Base-by-base conservation (phyloP, 2,329 filamentous ascomycete genomes). In the Mariannaea elegans region DNA sequence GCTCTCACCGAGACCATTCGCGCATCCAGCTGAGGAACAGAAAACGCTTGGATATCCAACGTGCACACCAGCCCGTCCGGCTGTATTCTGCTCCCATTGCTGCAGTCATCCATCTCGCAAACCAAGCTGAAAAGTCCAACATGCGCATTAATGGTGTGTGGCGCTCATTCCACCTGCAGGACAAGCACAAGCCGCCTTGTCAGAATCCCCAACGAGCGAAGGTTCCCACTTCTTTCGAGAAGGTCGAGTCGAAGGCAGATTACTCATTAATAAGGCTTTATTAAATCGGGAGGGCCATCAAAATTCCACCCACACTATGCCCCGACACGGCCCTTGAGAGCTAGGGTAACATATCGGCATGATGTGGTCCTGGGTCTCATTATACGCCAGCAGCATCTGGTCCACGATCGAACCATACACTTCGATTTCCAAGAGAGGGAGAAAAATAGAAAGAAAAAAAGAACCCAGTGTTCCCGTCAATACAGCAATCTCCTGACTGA, bases 181-280 rank as follows among this genome's bases (percentile, higher is more conserved):
- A n/a, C 44, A 21, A 38, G 47, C 32, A 47, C 48, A 27, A 42
- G 58, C 57, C 57, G 58, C 57, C 57, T 46, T 39, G 51, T 32
- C 36, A 49, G 19, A 55, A 46, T 49, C 24, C 29, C 56, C 32
- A 42, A 18, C 32, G 5, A 36, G 32, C 32, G 14, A 47, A 16
- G 45, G 49, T 60, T 65, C 42, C 64, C 64, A 60, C 65, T 67
- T 69, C 49, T 51, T 69, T 69, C 65, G 56, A 66, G 65, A 70
- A 70, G 63, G 57, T 29, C 31, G 36, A 52, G 48, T 63, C 8
- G 62, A 68, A 67, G 49, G 36, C 45, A 45, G 31, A 53, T 53
- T 23, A 34, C 34, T 54, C 29, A 45, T 55, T 16, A 44, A 27
- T 51, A 52, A 31, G 24, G 23, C 13, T n/a, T n/a, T n/a, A n/a